A percentile compares a stretch with the other conserved stretches of the same genome.
Conservation (phyloP, 2,329 filamentous ascomycete species). For the Sclerotinia nivalis region DNA sequence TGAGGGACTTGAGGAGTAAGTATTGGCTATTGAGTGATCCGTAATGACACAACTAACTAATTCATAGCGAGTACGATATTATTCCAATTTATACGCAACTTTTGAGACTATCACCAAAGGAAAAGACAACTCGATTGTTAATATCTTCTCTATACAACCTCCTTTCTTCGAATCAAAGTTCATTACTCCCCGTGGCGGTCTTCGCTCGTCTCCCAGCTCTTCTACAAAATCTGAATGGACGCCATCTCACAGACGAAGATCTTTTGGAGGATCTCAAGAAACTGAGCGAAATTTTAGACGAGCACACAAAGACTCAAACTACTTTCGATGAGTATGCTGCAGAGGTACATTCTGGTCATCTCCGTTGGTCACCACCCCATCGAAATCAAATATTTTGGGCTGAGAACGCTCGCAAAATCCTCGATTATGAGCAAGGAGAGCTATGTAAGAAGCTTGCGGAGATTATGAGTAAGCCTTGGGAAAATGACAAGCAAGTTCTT, state of each 20-base stretch:
- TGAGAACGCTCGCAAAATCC: constrained; percentile 68
- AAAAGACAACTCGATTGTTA: constrained; percentile 92
- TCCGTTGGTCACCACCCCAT: constrained; percentile 76
- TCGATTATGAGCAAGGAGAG: constrained; percentile 66
- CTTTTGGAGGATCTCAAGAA: constrained; percentile 62
- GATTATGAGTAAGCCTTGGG: constrained; percentile 67
- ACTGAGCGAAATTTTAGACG: constrained; percentile 63
- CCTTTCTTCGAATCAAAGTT: constrained; percentile 66
- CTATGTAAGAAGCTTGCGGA: constrained; percentile 66
- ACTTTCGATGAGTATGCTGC: constrained; percentile 55
- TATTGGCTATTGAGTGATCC: constrained; percentile 25
- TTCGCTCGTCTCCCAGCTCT: constrained; percentile 76
- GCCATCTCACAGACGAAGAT: constrained; percentile 65
- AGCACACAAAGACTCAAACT: constrained; percentile 66
- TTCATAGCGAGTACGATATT: constrained; percentile 83
- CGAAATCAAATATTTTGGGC: constrained; percentile 70
- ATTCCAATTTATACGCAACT: constrained; percentile 90
- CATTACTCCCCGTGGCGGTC: constrained; percentile 79
- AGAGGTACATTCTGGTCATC: constrained; percentile 67
- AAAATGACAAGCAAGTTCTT: constrained; percentile 70
- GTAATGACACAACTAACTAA: constrained; percentile 35
- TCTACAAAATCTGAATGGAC: constrained; percentile 61
- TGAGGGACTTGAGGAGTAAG: constrained; percentile 81
- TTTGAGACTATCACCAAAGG: constrained; percentile 88
- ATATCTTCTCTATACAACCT: constrained; percentile 89